Evolutionary conservation across 306 rosid species (phyloP).

Genomic region (Prunus mongolica): DNA sequence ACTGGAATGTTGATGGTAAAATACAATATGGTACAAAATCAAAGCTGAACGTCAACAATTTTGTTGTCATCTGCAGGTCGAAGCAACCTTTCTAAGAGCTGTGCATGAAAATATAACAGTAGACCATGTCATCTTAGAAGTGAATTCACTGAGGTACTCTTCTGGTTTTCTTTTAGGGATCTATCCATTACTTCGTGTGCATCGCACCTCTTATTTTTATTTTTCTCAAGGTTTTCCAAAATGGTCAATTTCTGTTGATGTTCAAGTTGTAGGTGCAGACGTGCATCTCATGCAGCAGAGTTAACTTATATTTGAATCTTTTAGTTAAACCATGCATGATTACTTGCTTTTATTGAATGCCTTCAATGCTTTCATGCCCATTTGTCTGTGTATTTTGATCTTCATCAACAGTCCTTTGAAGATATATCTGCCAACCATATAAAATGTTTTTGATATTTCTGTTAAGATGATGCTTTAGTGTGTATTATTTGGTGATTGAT

Average conservation of each 20-base stretch:
- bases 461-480: background rate
- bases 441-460: background rate
- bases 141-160: constrained; percentile 76
- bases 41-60: constrained; percentile 14
- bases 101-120: constrained; percentile 83
- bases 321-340: background rate
- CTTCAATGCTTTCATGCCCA: background rate
- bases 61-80: constrained; percentile 59
- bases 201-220: background rate
- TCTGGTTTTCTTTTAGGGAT: background rate
- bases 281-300: background rate
- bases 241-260: background rate
- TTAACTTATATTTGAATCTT: background rate
- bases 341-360: background rate
- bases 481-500: constrained; percentile 12
- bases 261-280: background rate
- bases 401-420: background rate
- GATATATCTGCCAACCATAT: background rate
- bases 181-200: background rate
- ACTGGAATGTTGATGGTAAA: constrained; percentile 8
- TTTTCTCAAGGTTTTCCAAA: background rate
- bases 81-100: constrained; percentile 89
- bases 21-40: background rate
- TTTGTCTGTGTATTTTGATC: background rate
- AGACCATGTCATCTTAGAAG: constrained; percentile 67